Evolutionary conservation across 495 filamentous ascomycete species (phyloP).

Genomic region (Venustampulla echinocandica): DNA sequence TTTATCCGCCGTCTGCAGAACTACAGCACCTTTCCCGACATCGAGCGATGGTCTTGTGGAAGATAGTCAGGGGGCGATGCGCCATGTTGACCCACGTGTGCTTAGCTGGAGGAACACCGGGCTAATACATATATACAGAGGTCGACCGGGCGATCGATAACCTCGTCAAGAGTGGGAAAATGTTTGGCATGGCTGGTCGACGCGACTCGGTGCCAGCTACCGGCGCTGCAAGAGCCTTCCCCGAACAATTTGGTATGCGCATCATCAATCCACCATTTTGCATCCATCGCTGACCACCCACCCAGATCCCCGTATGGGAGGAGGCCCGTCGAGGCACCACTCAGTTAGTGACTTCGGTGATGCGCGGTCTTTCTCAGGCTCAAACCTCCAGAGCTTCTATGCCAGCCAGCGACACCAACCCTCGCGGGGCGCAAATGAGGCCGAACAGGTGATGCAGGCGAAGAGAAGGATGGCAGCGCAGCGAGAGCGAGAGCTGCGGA

Average conservation of each 20-base stretch:
- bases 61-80: constrained; percentile 5
- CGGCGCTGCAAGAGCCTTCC: constrained; percentile 49
- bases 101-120: background rate
- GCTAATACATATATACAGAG: constrained; percentile 48
- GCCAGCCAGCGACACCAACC: constrained; percentile 87
- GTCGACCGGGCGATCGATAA: constrained; percentile 95
- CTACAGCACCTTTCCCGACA: background rate
- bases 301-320: constrained; percentile 50
- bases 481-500: constrained; percentile 96
- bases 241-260: constrained; percentile 42
- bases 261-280: constrained; percentile 1
- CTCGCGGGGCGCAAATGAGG: constrained; percentile 67
- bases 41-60: background rate
- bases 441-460: constrained; percentile 97
- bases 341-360: constrained; percentile 76
- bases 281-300: constrained; percentile 4
- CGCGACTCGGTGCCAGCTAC: constrained; percentile 79
- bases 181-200: constrained; percentile 64
- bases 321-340: constrained; percentile 58
- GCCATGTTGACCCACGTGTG: constrained; percentile 1
- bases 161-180: constrained; percentile 89
- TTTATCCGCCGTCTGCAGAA: too few species aligned
- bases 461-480: constrained; percentile 98
- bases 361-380: constrained; percentile 58
- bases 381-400: constrained; percentile 89